Evolutionary conservation across 225 moss, liverwort and hornwort genomes (phyloP), one percentile per base, ranked within the genome.

Genomic region (Physcomitrellopsis africana): DNA sequence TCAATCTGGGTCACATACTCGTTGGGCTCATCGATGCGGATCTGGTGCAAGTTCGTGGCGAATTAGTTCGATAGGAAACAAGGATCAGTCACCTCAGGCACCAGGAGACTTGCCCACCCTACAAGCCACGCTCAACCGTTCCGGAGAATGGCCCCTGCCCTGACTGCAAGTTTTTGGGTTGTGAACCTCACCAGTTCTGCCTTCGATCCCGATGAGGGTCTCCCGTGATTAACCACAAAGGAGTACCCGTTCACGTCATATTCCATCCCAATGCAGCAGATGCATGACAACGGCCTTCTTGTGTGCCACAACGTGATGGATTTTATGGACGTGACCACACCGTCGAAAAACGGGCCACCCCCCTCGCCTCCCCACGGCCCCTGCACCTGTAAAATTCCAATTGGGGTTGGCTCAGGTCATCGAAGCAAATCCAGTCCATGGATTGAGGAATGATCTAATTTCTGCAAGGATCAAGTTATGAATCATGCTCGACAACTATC

Each of bases 341-440:
- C 69, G 54, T 52, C 51, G 54, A 52, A 69, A 18, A 69, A 69
- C 15, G 8, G 32, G 12, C 9, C 11, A 52, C 69, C 69, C 27
- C 54, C 69, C 8, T 51, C 2, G 27, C 69, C 69, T 26, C 69
- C 69, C 69, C 69, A 69, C 52, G 69, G 69, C 15, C 54, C 69
- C 37, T 52, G 69, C n/a, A 51, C 52, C 69, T 69, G 54, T 27
- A 29, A 29, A 29, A 29, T 29, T 29, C 29, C 2, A 4, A 1
- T 4, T 29, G 29, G 29, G 29, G 29, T 29, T 29, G 29, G 29
- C 29, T 29, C 4, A 29, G 4, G 4, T 4, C 29, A 1, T 29
- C 29, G 29, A 29, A 29, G 29, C 4, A 4, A 29, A 4, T 4
- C 29, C 29, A 29, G 29, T 29, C 29, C 29, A 1, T 29, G 29